phyloP scores from a whole-genome alignment of 2,329 filamentous ascomycete species.

The Fusarium marasasianum region DNA sequence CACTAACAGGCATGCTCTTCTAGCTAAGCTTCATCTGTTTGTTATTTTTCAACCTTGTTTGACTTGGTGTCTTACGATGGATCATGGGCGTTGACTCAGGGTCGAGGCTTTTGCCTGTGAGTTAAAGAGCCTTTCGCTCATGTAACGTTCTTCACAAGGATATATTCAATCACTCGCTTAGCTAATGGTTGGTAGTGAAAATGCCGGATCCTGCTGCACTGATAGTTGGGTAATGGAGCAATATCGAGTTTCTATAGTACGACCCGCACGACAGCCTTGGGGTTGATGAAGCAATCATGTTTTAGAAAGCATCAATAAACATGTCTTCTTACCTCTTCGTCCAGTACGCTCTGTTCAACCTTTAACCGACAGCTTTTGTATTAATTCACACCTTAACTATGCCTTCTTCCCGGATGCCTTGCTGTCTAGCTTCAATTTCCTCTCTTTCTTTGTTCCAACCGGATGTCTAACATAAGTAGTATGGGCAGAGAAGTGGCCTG shows the following conservation, averaged over 20 bases:
- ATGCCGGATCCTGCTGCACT: fast-evolving
- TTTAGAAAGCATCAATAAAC: fast-evolving
- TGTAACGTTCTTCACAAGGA: too few relatives aligned
- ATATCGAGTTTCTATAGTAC: too few relatives aligned
- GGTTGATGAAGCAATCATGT: not conserved
- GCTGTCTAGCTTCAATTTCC: not conserved
- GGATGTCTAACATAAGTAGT: not conserved
- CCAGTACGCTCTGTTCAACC: not conserved
- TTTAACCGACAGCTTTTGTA: not conserved
- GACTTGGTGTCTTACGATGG: too few relatives aligned
- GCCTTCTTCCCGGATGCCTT: fast-evolving
- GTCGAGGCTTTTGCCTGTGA: not conserved
- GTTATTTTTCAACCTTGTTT: not conserved
- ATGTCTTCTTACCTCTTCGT: fast-evolving
- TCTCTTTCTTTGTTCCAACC: too few relatives aligned
- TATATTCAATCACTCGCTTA: not conserved
- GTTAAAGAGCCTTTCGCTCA: too few relatives aligned
- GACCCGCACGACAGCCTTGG: too few relatives aligned
- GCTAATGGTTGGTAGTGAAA: not conserved
- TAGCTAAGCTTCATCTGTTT: too few relatives aligned
- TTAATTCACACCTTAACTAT: not conserved
- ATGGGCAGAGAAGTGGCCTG: fast-evolving
- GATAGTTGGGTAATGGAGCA: too few relatives aligned
- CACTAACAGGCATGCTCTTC: too few relatives aligned
- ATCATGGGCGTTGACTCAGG: not conserved